phyloP scores from a whole-genome alignment of 2,329 filamentous ascomycete genomes.

The Sporothrix inflata region DNA sequence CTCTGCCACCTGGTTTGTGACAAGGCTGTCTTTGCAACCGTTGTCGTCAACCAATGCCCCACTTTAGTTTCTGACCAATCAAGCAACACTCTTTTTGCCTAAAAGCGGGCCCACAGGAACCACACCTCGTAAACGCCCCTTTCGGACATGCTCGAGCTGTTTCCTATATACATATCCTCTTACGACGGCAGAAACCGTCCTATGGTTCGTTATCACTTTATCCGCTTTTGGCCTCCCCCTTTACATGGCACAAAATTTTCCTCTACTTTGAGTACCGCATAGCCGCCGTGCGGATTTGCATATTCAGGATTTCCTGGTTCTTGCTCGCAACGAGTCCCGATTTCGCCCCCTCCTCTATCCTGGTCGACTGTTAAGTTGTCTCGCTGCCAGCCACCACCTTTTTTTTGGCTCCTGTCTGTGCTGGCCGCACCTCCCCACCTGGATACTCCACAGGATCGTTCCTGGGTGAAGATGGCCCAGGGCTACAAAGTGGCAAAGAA shows the following conservation, averaged over 20 bases:
- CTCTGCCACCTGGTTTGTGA: not conserved
- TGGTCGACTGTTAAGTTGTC: not conserved
- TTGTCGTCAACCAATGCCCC: not conserved
- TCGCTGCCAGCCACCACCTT: not conserved
- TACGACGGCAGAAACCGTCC: not conserved
- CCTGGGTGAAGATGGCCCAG: not conserved
- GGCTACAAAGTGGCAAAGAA: not conserved
- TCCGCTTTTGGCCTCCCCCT: not conserved
- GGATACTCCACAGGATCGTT: not conserved
- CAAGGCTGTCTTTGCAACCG: not conserved
- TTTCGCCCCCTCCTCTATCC: not conserved
- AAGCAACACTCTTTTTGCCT: conserved; percentile 24
- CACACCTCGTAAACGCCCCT: not conserved
- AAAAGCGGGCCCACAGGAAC: not conserved
- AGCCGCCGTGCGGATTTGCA: not conserved
- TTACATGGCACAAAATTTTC: not conserved
- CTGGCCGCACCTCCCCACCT: conserved; percentile 18
- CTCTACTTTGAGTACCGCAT: not conserved
- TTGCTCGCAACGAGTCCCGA: not conserved
- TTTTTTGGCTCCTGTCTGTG: not conserved
- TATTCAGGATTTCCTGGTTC: not conserved
- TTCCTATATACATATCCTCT: not conserved
- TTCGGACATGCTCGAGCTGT: not conserved
- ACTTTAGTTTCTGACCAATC: conserved; percentile 20
- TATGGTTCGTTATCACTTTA: not conserved